Evolutionary conservation across 805 yeast genomes (phyloP), one percentile per base, ranked within the genome.

Genomic region (Starmerella scarabaei): DNA sequence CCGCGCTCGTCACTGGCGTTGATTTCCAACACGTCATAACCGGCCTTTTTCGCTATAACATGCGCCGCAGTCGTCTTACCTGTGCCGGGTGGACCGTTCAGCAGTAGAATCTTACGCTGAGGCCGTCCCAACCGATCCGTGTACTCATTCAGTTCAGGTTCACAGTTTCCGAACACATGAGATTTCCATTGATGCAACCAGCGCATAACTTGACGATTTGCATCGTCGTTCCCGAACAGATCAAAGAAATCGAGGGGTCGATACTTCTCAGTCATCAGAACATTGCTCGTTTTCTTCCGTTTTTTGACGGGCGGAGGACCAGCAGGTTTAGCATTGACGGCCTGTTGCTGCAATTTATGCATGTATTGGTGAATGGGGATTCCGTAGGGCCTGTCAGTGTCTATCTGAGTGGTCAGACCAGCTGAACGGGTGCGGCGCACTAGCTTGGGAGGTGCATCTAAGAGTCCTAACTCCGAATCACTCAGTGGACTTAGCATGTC

Each of bases 11-110:
- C 85, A 57, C 80, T 72, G 5, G 97, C 94, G 60, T 88, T 88
- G 44, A 88, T 69, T 52, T 88, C 98, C 49, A 80, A 69, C 0
- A 80, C 71, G 34, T 75, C 73, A 56, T 80, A 88, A 0, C 93
- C 93, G 30, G 81, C 71, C 48, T 82, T 94, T 34, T 67, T 68
- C 3, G 94, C 91, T 28, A 85, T 69, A 1, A 84, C 72, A 53
- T 86, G 95, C 0, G 88, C 83, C 2, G 85, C 77, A 0, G 91
- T 73, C 0, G 97, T 86, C 55, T 88, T 88, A 8, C 98, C 98
- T 15, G 80, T 68, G 2, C 98, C 98, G 0, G 94, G 85, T 0
- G 94, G 91, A 0, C 98, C 98, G 55, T 79, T 84, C 9, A 91
- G 69, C 30, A 91, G 62, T 17, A 91, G 55, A 0, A 91, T 67